Evolutionary conservation across 352 stramenopile species (phyloP).

Genomic region (Phytophthora megakarya): DNA sequence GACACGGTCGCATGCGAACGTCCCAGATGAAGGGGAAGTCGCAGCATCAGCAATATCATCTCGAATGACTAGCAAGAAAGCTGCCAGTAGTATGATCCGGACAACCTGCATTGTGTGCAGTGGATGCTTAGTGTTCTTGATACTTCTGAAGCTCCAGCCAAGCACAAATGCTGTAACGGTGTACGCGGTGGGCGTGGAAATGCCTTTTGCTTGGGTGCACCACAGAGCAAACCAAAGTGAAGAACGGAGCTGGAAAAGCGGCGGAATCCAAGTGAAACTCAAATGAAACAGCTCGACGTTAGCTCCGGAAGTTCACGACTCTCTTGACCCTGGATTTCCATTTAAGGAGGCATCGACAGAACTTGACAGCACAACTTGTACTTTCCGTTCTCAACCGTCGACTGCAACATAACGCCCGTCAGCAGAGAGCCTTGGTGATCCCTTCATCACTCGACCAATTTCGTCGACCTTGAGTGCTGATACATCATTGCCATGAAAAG

Average conservation of each 20-base stretch:
- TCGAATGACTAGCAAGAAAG: constrained; percentile 7
- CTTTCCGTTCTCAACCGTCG: constrained; percentile 34
- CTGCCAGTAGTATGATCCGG: constrained; percentile 7
- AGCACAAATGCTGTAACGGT: constrained; percentile 1
- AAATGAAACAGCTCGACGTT: constrained; percentile 29
- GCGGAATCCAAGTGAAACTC: constrained; percentile 31
- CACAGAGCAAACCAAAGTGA: constrained; percentile 14
- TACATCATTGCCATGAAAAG: background rate
- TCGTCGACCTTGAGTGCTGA: background rate
- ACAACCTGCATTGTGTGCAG: constrained; percentile 21
- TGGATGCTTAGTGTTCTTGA: background rate
- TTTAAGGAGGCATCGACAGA: constrained; percentile 11
- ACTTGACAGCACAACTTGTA: constrained; percentile 30
- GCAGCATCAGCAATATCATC: background rate
- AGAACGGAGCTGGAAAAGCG: constrained; percentile 19
- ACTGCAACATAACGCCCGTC: constrained; percentile 11
- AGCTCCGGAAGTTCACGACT: constrained; percentile 2
- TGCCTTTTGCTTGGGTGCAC: constrained; percentile 11
- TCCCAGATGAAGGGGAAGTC: constrained; percentile 15
- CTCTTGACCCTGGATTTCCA: constrained; percentile 11
- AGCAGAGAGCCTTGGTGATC: constrained; percentile 2
- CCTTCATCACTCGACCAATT: constrained; percentile 8
- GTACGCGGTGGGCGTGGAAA: constrained; percentile 33
- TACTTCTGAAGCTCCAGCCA: constrained; percentile 9
- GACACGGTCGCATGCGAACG: constrained; percentile 30